A percentile compares a stretch with the other conserved stretches of the same genome.
These are phyloP conservation scores for Picochlorum sp. DNA, from an alignment of 139 green algal species.

Conservation along the genomic window DNA sequence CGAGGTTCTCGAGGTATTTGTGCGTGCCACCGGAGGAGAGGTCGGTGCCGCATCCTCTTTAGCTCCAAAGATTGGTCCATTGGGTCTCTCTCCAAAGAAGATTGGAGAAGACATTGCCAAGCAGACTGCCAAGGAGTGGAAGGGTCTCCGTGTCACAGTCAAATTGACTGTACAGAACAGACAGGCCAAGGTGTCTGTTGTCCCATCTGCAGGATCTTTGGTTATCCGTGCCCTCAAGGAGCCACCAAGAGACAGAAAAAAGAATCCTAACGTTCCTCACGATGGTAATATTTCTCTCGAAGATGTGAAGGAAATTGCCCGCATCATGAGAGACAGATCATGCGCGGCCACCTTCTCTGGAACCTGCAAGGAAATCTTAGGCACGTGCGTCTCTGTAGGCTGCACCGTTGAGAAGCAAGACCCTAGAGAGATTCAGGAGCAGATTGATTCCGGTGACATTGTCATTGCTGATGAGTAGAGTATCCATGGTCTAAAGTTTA, in stretches of 20 bases:
- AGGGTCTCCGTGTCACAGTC: constrained; percentile 94
- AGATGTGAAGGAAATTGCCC: constrained; percentile 92
- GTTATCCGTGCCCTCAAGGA: constrained; percentile 99
- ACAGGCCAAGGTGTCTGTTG: constrained; percentile 93
- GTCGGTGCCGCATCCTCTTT: constrained; percentile 96
- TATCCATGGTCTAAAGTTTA: constrained; percentile 1
- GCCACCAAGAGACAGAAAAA: constrained; percentile 87
- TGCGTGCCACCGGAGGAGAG: constrained; percentile 95
- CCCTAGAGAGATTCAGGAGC: constrained; percentile 79
- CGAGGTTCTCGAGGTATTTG: constrained; percentile 71
- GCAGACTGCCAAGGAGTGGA: constrained; percentile 99
- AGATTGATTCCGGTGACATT: constrained; percentile 79
- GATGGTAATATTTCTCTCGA: constrained; percentile 89
- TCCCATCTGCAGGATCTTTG: constrained; percentile 88
- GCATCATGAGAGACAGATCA: constrained; percentile 86
- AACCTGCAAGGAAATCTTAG: constrained; percentile 98
- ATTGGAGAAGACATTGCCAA: constrained; percentile 99
- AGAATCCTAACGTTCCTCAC: constrained; percentile 99
- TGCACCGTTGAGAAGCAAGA: constrained; percentile 95
- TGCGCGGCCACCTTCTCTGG: constrained; percentile 82
- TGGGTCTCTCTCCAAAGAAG: constrained; percentile 99
- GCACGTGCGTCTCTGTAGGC: constrained; percentile 89
- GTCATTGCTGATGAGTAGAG: constrained; percentile 54
- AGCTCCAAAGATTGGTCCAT: constrained; percentile 97
- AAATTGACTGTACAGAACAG: constrained; percentile 99